Evolutionary conservation across 305 asterid species (phyloP).

Genomic region (Solanum hybrid): DNA sequence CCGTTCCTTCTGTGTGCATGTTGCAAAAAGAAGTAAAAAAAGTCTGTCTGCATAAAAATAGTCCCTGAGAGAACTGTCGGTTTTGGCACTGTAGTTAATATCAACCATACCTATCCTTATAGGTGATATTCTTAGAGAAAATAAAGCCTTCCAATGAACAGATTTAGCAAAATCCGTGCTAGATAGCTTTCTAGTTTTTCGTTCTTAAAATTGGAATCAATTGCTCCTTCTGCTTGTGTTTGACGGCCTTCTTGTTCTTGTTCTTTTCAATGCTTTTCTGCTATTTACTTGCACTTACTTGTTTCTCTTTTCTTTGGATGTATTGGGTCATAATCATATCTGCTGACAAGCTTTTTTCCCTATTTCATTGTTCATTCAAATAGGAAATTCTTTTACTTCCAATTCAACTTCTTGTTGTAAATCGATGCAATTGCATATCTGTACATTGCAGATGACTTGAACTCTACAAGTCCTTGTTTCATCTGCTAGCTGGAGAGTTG

Average conservation of each 20-base stretch:
- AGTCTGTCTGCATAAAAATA: neutral
- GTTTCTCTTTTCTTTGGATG: neutral
- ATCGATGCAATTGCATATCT: neutral
- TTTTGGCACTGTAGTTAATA: neutral
- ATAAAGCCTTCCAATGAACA: neutral
- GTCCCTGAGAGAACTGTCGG: neutral
- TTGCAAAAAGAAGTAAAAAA: neutral
- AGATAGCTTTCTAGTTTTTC: neutral
- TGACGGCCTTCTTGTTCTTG: neutral
- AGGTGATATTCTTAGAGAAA: neutral
- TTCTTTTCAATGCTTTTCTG: neutral
- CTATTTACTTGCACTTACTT: neutral
- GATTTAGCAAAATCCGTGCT: neutral
- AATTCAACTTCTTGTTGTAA: neutral
- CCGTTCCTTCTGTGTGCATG: conserved; percentile 1
- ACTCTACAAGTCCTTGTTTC: neutral
- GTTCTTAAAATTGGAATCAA: neutral
- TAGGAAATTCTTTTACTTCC: neutral
- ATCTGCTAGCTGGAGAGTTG: neutral
- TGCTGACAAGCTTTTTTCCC: neutral
- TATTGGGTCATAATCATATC: neutral
- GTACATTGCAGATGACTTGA: neutral
- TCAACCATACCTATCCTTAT: neutral
- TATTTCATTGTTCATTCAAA: neutral
- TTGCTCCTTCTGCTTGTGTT: neutral